phyloP scores from a whole-genome alignment of 495 filamentous ascomycete species.

The Penicillium samsonianum region DNA sequence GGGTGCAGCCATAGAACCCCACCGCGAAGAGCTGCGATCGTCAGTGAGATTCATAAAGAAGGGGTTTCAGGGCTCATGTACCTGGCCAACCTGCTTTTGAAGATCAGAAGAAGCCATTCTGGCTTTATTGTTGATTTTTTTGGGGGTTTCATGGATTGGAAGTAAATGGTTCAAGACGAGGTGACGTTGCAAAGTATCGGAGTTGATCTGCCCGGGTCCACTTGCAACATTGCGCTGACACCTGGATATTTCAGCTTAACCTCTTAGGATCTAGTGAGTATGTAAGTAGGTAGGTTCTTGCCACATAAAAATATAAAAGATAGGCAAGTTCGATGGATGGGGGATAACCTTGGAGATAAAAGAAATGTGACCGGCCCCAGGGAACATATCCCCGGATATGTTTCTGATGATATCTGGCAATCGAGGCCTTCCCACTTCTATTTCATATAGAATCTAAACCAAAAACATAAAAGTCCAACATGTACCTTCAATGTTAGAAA shows the following conservation, averaged over 20 bases:
- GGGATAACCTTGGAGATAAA: no score
- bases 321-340: no score
- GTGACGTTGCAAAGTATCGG: conserved; percentile 2
- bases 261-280: not conserved
- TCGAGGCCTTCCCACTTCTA: no score
- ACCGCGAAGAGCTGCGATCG: conserved; percentile 49
- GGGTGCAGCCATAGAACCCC: conserved; percentile 48
- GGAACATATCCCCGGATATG: no score
- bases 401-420: no score
- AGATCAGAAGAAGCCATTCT: conserved; percentile 30
- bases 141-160: not conserved
- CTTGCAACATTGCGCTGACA: conserved; percentile 3
- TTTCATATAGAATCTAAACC: no score
- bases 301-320: no score
- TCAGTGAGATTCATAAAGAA: conserved; percentile 4
- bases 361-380: no score
- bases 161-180: not conserved
- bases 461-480: no score
- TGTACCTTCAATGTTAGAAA: no score
- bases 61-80: conserved; percentile 5
- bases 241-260: not conserved
- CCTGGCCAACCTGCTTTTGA: conserved; percentile 41
- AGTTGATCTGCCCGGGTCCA: conserved; percentile 3
- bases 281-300: no score
- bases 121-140: not conserved